Percentiles rank a stretch among this genome's conserved stretches.
Conservation (phyloP, 345 rosid species). For the Syzygium aromaticum region DNA sequence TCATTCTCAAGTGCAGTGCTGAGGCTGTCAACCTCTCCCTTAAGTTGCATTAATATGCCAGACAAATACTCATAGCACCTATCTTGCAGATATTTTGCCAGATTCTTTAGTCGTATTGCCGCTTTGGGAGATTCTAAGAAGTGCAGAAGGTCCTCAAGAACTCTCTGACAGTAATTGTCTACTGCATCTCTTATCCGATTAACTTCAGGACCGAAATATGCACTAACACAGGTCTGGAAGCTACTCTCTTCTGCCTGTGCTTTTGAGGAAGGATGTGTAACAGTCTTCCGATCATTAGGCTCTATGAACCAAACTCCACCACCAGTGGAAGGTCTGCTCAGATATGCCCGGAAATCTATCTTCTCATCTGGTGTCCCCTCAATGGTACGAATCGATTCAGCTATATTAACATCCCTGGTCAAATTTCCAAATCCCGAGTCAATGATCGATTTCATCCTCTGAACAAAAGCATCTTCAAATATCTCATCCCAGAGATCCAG, state of each 20-base stretch:
- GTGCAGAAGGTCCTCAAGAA: slow-evolving; percentile 76
- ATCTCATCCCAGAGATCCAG: slow-evolving; percentile 97
- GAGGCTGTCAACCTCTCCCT: slow-evolving; percentile 57
- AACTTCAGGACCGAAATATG: slow-evolving; percentile 88
- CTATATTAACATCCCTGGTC: slow-evolving; percentile 41
- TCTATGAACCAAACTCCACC: slow-evolving; percentile 98
- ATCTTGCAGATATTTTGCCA: slow-evolving; percentile 72
- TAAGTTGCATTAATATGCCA: slow-evolving; percentile 48
- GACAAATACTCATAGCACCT: slow-evolving; percentile 78
- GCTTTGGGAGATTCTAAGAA: slow-evolving; percentile 96
- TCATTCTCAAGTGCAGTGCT: slow-evolving; percentile 38
- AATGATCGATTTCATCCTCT: slow-evolving; percentile 77
- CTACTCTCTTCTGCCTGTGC: slow-evolving; percentile 51
- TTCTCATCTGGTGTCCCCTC: slow-evolving; percentile 38
- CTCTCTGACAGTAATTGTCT: slow-evolving; percentile 60
- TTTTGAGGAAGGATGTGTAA: slow-evolving; percentile 32
- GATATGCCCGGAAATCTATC: slow-evolving; percentile 63
- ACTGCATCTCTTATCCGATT: slow-evolving; percentile 80
- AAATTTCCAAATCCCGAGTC: slow-evolving; percentile 58
- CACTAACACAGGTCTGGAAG: slow-evolving; percentile 67
- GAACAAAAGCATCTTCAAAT: slow-evolving; percentile 86
- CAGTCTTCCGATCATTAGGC: slow-evolving; percentile 50
- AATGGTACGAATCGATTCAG: slow-evolving; percentile 36
- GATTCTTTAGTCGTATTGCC: slow-evolving; percentile 63
- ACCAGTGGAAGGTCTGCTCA: slow-evolving; percentile 76